phyloP scores from a whole-genome alignment of 805 yeast species.

The Sungouiozyma intestinalis region DNA sequence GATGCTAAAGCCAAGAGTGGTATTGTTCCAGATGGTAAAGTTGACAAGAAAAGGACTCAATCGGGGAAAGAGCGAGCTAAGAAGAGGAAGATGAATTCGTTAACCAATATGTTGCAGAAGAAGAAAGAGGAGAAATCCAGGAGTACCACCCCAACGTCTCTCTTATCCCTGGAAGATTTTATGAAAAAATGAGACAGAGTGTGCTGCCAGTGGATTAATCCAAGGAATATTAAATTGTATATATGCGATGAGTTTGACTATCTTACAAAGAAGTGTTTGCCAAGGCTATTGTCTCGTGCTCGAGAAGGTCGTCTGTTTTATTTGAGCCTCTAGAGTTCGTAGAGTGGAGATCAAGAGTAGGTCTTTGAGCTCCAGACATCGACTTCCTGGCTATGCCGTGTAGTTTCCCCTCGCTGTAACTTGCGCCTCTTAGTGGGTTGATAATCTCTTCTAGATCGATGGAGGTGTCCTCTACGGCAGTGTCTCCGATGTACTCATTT shows the following conservation, averaged over 20 bases:
- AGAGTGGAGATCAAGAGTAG: background rate
- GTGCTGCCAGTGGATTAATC: background rate
- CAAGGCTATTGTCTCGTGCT: background rate
- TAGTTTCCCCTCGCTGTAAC: conserved; percentile 3
- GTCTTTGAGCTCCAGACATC: conserved; percentile 11
- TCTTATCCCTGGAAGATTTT: conserved; percentile 42
- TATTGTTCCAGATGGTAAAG: background rate
- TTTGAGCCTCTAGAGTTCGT: background rate
- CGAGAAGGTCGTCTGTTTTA: background rate
- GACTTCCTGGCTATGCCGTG: conserved; percentile 21
- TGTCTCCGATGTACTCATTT: background rate
- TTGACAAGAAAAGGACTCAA: conserved; percentile 6
- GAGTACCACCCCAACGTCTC: conserved; percentile 21
- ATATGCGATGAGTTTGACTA: too few species aligned
- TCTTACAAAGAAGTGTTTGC: background rate
- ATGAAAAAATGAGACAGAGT: conserved; percentile 25
- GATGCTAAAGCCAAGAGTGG: background rate
- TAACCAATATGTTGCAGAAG: conserved; percentile 33
- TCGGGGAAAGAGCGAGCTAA: conserved; percentile 34
- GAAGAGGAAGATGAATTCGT: conserved; percentile 37
- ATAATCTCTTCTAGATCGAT: conserved; percentile 10
- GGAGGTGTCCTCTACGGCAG: background rate
- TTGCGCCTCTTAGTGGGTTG: conserved; percentile 13
- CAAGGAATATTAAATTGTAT: too few species aligned
- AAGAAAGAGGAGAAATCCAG: conserved; percentile 32